Conservation (phyloP, 129 eudicot genomes). For the Tagetes patula region DNA sequence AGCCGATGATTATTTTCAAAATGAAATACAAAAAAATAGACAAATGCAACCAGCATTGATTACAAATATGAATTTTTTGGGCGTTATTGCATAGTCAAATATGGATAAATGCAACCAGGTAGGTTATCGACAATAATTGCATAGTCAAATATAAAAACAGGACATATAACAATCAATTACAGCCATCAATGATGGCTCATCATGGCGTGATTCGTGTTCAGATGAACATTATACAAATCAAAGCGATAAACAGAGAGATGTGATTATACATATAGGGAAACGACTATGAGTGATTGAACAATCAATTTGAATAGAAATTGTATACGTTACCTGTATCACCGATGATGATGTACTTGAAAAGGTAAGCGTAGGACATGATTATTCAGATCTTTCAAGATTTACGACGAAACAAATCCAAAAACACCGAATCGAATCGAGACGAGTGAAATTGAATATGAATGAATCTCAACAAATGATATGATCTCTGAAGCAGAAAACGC, state of each 20-base stretch:
- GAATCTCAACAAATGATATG: not conserved
- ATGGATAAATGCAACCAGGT: too few relatives aligned
- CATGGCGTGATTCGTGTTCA: slow-evolving; percentile 14
- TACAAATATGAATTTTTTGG: too few relatives aligned
- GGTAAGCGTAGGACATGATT: slow-evolving; percentile 77
- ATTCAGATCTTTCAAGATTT: slow-evolving; percentile 23
- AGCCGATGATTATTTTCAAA: too few relatives aligned
- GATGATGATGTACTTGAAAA: slow-evolving; percentile 81
- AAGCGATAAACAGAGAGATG: not conserved
- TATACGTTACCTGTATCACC: slow-evolving; percentile 59
- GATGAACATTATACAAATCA: not conserved
- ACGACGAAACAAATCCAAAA: not conserved
- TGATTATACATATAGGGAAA: not conserved
- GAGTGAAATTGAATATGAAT: not conserved
- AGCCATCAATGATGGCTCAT: not conserved
- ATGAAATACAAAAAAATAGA: too few relatives aligned
- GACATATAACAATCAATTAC: not conserved
- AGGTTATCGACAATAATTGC: not conserved
- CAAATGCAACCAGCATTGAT: too few relatives aligned
- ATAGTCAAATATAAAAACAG: not conserved
- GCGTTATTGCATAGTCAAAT: too few relatives aligned
- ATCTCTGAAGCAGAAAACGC: not conserved
- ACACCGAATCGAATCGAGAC: slow-evolving; percentile 5
- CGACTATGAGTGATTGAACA: not conserved
- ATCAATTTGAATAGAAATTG: not conserved